Evolutionary conservation across 345 rosid species (phyloP).

Genomic region (Citrus trifoliata): DNA sequence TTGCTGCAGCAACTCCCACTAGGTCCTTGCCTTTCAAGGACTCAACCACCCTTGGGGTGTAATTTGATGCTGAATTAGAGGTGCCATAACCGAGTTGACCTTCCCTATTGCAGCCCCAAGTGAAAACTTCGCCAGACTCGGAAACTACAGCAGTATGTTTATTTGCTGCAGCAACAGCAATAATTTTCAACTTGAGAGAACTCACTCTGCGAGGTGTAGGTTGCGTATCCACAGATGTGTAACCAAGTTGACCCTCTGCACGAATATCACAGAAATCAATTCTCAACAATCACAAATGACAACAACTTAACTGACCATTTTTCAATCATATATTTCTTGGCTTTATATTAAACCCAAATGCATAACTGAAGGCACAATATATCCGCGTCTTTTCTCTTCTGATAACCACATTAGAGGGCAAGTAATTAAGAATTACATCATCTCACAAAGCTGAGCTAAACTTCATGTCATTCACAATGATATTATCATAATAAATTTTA

Average conservation of each 20-base stretch:
- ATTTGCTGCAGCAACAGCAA: conserved; percentile 95
- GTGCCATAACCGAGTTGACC: conserved; percentile 99
- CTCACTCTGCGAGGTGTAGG: conserved; percentile 95
- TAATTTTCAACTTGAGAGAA: conserved; percentile 62
- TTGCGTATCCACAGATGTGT: conserved; percentile 92
- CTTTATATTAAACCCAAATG: conserved; percentile 4
- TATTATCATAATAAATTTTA: conserved; percentile 20
- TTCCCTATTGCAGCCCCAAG: conserved; percentile 98
- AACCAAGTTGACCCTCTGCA: conserved; percentile 99
- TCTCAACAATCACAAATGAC: conserved; percentile 12
- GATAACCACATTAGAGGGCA: neutral
- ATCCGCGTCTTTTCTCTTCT: neutral
- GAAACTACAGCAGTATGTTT: conserved; percentile 95
- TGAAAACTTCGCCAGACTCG: conserved; percentile 86
- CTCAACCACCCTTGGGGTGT: conserved; percentile 89
- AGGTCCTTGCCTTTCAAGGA: conserved; percentile 79
- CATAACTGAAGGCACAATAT: neutral
- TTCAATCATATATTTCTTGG: conserved; percentile 6
- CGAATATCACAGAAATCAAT: conserved; percentile 20
- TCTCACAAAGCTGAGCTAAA: neutral
- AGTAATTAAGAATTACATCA: neutral
- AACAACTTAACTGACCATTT: neutral
- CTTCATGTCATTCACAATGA: conserved; percentile 8
- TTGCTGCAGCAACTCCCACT: conserved; percentile 66
- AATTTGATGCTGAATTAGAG: conserved; percentile 96